These are phyloP conservation scores for Citrullus colocynthis DNA, from an alignment of 306 rosid species.

Conservation along the genomic window DNA sequence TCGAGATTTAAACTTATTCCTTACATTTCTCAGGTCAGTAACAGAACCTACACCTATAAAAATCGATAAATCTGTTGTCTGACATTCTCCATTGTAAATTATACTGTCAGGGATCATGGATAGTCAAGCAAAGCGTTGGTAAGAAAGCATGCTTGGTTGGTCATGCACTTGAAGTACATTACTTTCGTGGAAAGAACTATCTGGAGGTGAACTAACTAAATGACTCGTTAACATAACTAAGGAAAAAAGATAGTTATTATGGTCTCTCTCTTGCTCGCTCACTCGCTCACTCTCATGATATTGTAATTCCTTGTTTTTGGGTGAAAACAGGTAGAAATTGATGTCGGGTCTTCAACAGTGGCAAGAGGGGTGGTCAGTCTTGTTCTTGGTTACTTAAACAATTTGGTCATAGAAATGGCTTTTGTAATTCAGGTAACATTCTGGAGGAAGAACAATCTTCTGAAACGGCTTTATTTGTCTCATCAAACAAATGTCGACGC, in stretches of 20 bases:
- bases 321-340: conserved; percentile 35
- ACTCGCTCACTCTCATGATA: not conserved
- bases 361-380: conserved; percentile 77
- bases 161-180: conserved; percentile 50
- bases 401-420: conserved; percentile 88
- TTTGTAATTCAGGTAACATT: conserved; percentile 66
- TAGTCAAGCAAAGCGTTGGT: conserved; percentile 91
- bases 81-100: conserved; percentile 4
- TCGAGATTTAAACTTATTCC: conserved; percentile 91
- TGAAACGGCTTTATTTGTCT: not conserved
- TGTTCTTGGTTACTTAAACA: conserved; percentile 85
- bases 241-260: not conserved
- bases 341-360: conserved; percentile 75
- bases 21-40: conserved; percentile 73
- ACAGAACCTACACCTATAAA: not conserved
- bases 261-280: not conserved
- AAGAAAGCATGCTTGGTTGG: conserved; percentile 81
- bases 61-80: not conserved
- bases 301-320: conserved; percentile 11
- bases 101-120: conserved; percentile 78
- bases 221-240: not conserved
- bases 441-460: not conserved
- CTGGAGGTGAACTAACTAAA: conserved; percentile 43
- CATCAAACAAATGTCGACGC: not conserved
- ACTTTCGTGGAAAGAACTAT: conserved; percentile 69